Percentiles rank a stretch among this genome's conserved stretches.
Evolutionary conservation across 2,329 filamentous ascomycete species (phyloP).

Genomic region (Ceratocystis alfenasii): DNA sequence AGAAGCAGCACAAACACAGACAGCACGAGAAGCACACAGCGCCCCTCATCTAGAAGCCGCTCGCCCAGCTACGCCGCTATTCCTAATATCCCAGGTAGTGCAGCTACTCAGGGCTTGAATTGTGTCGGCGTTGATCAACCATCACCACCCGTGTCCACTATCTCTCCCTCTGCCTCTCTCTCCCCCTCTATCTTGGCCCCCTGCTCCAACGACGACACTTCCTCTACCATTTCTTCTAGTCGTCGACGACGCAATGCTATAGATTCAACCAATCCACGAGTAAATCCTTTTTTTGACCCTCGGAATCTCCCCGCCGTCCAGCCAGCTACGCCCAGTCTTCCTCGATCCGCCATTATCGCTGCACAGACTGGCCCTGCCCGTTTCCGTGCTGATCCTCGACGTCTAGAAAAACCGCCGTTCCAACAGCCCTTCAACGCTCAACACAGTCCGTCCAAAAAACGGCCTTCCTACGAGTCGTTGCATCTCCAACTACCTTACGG

Average conservation of each 20-base stretch:
- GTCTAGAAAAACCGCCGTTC: conserved; percentile 22
- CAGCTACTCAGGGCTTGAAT: neutral
- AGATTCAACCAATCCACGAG: conserved; percentile 21
- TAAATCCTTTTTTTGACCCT: conserved; percentile 21
- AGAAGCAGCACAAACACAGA: neutral
- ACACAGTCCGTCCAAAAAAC: conserved; percentile 17
- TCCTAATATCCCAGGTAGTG: neutral
- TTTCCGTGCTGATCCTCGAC: conserved; percentile 22
- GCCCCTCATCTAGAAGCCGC: conserved; percentile 20
- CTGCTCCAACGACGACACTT: neutral
- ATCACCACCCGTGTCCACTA: neutral
- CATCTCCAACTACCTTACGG: conserved; percentile 22
- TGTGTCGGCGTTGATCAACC: neutral
- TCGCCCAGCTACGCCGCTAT: conserved; percentile 19
- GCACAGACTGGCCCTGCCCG: conserved; percentile 23
- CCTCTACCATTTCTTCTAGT: conserved; percentile 14
- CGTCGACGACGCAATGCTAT: conserved; percentile 24
- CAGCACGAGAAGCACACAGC: no score
- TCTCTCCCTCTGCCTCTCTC: conserved; percentile 9
- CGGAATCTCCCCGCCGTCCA: conserved; percentile 22
- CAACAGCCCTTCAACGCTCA: conserved; percentile 21
- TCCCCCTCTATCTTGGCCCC: neutral
- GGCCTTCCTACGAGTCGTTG: conserved; percentile 14
- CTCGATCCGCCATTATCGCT: conserved; percentile 24
- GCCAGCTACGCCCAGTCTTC: conserved; percentile 20